These are phyloP conservation scores for Rhodofomes roseus DNA, from an alignment of 1,284 basidiomycete genomes.

Conservation along the genomic window DNA sequence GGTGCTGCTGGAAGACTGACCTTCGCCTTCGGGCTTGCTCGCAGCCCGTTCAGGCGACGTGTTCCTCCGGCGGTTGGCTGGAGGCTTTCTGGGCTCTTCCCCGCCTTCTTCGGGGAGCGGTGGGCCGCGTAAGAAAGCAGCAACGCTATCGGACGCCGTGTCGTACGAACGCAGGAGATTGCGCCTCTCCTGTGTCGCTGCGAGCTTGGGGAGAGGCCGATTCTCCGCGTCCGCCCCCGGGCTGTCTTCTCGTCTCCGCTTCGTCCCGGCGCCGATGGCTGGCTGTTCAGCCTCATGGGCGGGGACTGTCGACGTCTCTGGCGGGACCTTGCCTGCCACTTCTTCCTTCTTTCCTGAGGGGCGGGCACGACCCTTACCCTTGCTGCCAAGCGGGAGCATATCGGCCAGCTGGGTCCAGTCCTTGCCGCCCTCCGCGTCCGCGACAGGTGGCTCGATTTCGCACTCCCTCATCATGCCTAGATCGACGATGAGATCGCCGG, in stretches of 20 bases:
- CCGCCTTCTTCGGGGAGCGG: conserved; percentile 26
- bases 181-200: conserved; percentile 6
- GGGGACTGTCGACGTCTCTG: background rate
- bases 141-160: conserved; percentile 49
- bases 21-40: background rate
- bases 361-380: conserved; percentile 44
- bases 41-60: conserved; percentile 23
- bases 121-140: conserved; percentile 50
- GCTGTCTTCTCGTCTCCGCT: conserved; percentile 56
- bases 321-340: background rate
- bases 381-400: conserved; percentile 45
- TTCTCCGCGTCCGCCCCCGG: conserved; percentile 26
- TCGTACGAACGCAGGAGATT: conserved; percentile 40
- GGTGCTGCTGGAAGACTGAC: background rate
- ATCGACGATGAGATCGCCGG: conserved; percentile 82
- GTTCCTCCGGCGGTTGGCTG: conserved; percentile 42
- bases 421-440: conserved; percentile 32
- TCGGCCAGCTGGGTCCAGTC: conserved; percentile 56
- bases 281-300: background rate
- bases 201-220: background rate
- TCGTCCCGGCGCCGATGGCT: conserved; percentile 21
- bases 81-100: conserved; percentile 31
- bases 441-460: conserved; percentile 57
- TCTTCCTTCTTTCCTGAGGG: background rate
- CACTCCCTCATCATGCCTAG: conserved; percentile 63